Evolutionary conservation across 1,284 basidiomycete genomes (phyloP).

Genomic region (Hemileia vastatrix): DNA sequence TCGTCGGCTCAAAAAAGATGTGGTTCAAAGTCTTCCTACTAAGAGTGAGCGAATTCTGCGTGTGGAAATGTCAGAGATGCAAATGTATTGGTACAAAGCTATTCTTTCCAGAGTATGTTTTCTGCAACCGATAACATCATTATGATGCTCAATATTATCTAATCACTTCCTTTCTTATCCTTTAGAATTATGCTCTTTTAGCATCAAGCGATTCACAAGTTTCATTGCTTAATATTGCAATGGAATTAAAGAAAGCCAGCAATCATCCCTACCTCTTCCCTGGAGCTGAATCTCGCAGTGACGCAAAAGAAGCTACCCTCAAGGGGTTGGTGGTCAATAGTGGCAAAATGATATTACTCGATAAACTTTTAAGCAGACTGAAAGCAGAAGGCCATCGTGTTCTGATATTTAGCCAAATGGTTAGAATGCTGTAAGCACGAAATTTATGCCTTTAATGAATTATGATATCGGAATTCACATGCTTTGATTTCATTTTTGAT

Average conservation of each 20-base stretch:
- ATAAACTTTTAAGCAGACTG: constrained; percentile 47
- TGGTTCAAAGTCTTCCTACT: constrained; percentile 90
- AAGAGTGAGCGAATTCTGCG: constrained; percentile 97
- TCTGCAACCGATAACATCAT: not conserved
- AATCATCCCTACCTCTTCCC: constrained; percentile 98
- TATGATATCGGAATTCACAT: too few relatives aligned
- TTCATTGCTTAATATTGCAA: constrained; percentile 40
- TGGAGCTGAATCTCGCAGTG: constrained; percentile 72
- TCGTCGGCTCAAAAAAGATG: constrained; percentile 87
- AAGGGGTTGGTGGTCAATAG: constrained; percentile 48
- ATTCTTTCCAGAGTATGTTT: constrained; percentile 75
- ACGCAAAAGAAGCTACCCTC: constrained; percentile 62
- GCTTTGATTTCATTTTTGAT: too few relatives aligned
- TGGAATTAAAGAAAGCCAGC: constrained; percentile 45
- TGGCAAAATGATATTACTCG: constrained; percentile 49
- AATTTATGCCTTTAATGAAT: not conserved
- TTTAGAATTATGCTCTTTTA: constrained; percentile 2
- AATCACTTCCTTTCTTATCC: constrained; percentile 56
- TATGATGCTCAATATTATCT: not conserved
- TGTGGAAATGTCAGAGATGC: constrained; percentile 94
- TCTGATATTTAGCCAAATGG: constrained; percentile 78
- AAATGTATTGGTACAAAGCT: constrained; percentile 99
- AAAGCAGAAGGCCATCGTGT: constrained; percentile 49
- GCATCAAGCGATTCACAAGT: constrained; percentile 23
- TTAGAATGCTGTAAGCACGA: constrained; percentile 71